Conservation (phyloP, 768 basidiomycete genomes). For the Suillus subalutaceus region DNA sequence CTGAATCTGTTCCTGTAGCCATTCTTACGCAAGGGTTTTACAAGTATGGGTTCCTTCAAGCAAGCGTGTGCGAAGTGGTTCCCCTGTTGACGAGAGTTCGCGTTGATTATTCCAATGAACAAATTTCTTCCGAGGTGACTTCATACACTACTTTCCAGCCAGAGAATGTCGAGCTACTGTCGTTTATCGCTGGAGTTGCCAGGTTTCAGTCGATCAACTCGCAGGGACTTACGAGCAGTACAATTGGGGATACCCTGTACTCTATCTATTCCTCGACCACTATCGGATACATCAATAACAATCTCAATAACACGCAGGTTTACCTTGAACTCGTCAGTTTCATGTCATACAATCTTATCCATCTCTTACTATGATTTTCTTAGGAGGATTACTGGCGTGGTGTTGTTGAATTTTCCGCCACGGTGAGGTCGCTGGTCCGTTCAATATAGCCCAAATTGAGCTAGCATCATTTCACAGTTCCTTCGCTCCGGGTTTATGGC, state of each 20-base stretch:
- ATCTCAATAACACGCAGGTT: slow-evolving; percentile 3
- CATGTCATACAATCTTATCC: not conserved
- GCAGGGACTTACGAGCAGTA: slow-evolving; percentile 19
- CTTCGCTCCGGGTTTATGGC: slow-evolving; percentile 13
- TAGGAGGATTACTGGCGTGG: slow-evolving; percentile 15
- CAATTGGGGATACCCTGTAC: slow-evolving; percentile 23
- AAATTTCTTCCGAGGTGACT: not conserved
- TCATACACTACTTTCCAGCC: not conserved
- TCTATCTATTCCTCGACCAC: slow-evolving; percentile 12
- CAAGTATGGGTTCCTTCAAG: slow-evolving; percentile 14
- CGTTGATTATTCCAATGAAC: slow-evolving; percentile 9
- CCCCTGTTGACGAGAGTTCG: slow-evolving; percentile 14
- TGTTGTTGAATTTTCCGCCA: slow-evolving; percentile 12
- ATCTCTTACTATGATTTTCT: not conserved
- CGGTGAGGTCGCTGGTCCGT: not conserved
- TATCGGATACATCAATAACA: not conserved
- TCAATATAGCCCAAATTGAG: not conserved
- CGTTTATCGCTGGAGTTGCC: slow-evolving; percentile 17
- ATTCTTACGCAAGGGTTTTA: slow-evolving; percentile 8
- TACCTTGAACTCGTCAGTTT: slow-evolving; percentile 1
- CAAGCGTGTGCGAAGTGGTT: slow-evolving; percentile 14
- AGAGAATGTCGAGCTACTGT: slow-evolving; percentile 13
- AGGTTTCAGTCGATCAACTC: slow-evolving; percentile 14
- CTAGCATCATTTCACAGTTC: not conserved
- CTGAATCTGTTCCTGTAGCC: not conserved